Base-by-base conservation (phyloP, 352 stramenopile species). In the Aphanomyces stellatus region DNA sequence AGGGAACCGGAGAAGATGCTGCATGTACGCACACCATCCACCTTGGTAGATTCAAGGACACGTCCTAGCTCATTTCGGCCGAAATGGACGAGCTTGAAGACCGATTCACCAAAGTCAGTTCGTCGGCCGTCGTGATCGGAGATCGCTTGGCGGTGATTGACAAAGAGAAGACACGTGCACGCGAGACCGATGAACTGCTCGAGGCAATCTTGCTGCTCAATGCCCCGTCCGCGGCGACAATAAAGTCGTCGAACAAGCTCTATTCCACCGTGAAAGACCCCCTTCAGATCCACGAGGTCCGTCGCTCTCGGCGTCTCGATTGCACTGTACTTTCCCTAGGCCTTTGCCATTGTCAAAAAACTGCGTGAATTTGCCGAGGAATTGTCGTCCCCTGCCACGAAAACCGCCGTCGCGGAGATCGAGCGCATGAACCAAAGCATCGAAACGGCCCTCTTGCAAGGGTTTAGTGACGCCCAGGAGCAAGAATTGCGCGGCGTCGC, bases 1-100 rank as follows among this genome's bases (percentile, higher is more conserved):
- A 62, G 68, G 5, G 77, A 76, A 40, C 83, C 83, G 7, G 83
- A 92, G 53, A 62, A 77, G 53, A 57, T 90, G 31, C 72, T 92
- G 2, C 75, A 66, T 60, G 81, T 91, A 70, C 4, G 71, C 25
- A 10, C 22, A 53, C 25, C 19, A 22, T 48, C 10, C 51, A 8
- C 56, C n/a, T n/a, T n/a, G n/a, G n/a, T n/a, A n/a, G n/a, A n/a
- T n/a, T n/a, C n/a, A n/a, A n/a, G n/a, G n/a, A n/a, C n/a, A n/a
- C n/a, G 0, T 67, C 72, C 15, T 66, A 92, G 80, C 70, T 85
- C 59, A 87, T 92, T 30, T 89, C 80, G 62, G 72, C 71, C 19
- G 80, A 90, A 62, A 88, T 93, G 81, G 84, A 91, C 57, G 84
- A 91, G 55, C 66, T 93, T 28, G 84, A 93, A 71, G 82, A 93